Evolutionary conservation across 352 stramenopile species (phyloP), one percentile per base, ranked within the genome.

Genomic region (Phytophthora hibernalis): DNA sequence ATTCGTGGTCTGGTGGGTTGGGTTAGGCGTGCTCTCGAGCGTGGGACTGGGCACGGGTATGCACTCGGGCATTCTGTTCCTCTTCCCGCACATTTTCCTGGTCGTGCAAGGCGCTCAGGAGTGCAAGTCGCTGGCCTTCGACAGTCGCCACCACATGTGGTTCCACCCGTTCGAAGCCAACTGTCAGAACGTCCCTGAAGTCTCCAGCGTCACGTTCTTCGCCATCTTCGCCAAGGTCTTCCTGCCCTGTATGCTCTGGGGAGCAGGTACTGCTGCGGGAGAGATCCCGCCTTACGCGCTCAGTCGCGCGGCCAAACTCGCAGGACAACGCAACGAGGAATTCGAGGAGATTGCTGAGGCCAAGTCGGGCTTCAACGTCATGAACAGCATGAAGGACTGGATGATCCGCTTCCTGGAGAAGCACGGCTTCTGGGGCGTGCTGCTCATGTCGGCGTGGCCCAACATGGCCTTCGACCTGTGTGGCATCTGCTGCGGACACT

Each of bases 381-480:
- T 97, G 76, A 97, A 96, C 81, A 70, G 73, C 51, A 97, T 96
- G 85, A 97, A 97, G 76, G 80, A 94, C 59, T 97, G 88, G 90
- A 98, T 98, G 92, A 95, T 98, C 54, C 62, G 74, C 21, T 98
- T 98, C 61, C 67, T 98, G 7, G 74, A 97, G 61, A 90, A 86
- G 56, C 87, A 97, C 63, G 94, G 94, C 40, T 98, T 98, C 72
- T 96, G 88, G 74, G 94, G 92, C 16, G 90, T 98, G 48, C 79
- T 98, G 64, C 77, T 98, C 55, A 97, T 98, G 89, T 95, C 88
- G 28, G 91, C 95, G n/a, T 97, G 90, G 81, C 95, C 95, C 20
- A 98, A 98, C 72, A 91, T 97, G 65, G 91, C 93, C 31, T 98
- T 98, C 67, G 95, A 98, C 61, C 80, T 98, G 1, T 97, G 91